Conservation (phyloP, 176 grass and related monocot species). For the Lolium rigidum region DNA sequence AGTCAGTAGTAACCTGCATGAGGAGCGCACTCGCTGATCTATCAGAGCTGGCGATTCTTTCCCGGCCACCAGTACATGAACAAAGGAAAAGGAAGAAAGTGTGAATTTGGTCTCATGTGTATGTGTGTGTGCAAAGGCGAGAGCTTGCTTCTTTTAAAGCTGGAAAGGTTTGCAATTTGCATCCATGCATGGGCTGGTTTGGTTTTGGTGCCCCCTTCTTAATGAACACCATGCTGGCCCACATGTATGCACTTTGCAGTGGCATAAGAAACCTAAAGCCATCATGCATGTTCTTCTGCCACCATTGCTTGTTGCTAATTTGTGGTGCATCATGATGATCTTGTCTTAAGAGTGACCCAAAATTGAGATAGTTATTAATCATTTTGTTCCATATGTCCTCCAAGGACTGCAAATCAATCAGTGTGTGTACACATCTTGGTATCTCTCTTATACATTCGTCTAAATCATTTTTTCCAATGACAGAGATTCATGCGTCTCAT, state of each 20-base stretch:
- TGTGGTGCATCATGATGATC: slow-evolving; percentile 49
- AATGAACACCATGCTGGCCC: slow-evolving; percentile 46
- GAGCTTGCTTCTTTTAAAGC: slow-evolving; percentile 62
- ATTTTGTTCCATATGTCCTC: slow-evolving; percentile 20
- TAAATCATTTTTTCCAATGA: no score
- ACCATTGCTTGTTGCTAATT: slow-evolving; percentile 49
- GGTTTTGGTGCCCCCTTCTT: not conserved
- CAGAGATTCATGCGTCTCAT: no score
- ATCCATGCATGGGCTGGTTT: slow-evolving; percentile 26
- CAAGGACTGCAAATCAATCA: not conserved
- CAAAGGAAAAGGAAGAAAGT: slow-evolving; percentile 37
- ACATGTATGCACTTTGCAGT: slow-evolving; percentile 35
- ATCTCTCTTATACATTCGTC: no score
- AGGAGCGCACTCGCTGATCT: slow-evolving; percentile 20
- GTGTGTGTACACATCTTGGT: no score
- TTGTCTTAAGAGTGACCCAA: slow-evolving; percentile 37
- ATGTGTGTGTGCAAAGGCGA: slow-evolving; percentile 49
- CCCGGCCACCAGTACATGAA: not conserved
- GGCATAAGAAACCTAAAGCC: slow-evolving; percentile 46
- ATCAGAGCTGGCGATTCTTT: slow-evolving; percentile 39
- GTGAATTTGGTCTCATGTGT: slow-evolving; percentile 56
- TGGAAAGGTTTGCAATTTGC: slow-evolving; percentile 58
- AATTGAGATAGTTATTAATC: slow-evolving; percentile 27
- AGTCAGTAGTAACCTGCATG: slow-evolving; percentile 29
- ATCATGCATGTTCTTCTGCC: slow-evolving; percentile 41